These are phyloP conservation scores for Aphanomyces astaci DNA, from an alignment of 352 stramenopile genomes.

Conservation along the genomic window DNA sequence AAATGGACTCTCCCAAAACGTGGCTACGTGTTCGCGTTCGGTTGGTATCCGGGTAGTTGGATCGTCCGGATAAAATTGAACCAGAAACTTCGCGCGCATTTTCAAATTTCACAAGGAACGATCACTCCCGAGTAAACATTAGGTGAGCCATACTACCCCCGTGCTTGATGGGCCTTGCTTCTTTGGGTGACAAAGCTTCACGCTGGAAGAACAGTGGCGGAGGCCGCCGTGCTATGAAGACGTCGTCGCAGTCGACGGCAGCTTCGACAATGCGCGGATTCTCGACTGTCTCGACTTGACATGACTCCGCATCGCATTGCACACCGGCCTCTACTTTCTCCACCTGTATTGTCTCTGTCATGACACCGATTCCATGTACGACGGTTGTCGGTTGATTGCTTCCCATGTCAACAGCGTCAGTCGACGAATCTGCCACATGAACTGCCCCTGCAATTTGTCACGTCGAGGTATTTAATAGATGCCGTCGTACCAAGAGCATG, in stretches of 20 bases:
- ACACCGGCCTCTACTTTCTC: background rate
- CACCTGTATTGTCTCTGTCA: background rate
- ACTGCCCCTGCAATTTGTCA: background rate
- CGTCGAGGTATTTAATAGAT: background rate
- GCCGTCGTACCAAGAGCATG: background rate
- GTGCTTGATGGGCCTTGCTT: background rate
- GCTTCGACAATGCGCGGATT: background rate
- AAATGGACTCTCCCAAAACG: background rate
- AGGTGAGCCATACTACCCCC: background rate
- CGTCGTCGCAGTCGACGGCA: background rate
- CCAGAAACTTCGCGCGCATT: background rate
- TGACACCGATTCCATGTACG: background rate
- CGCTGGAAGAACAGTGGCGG: background rate
- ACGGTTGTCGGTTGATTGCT: background rate
- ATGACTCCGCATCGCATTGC: background rate
- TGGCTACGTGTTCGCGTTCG: conserved; percentile 7
- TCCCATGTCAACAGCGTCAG: background rate
- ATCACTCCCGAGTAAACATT: background rate
- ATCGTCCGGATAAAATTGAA: background rate
- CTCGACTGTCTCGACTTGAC: background rate
- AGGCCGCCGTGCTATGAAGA: background rate
- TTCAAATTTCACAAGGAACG: background rate
- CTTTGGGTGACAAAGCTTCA: background rate
- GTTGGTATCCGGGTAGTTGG: conserved; percentile 8
- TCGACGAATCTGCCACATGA: background rate